A percentile compares a stretch with the other conserved stretches of the same genome.
Evolutionary conservation across 2,329 filamentous ascomycete species (phyloP).

Genomic region (Arthrobotrys entomopaga): DNA sequence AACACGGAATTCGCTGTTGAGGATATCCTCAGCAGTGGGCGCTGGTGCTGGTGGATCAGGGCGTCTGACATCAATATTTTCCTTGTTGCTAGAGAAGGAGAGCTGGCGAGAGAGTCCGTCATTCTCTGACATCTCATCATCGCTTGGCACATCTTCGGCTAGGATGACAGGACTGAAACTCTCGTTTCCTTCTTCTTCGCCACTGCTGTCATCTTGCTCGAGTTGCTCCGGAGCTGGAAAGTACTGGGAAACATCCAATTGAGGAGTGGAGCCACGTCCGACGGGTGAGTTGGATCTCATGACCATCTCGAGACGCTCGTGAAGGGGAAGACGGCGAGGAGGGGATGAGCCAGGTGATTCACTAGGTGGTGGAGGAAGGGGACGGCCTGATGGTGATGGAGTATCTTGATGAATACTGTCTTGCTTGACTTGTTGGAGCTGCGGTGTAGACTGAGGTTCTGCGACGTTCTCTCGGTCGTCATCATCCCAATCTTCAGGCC

Average conservation of each 20-base stretch:
- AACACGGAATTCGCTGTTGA: slow-evolving; percentile 50
- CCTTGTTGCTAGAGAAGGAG: slow-evolving; percentile 55
- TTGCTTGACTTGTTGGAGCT: slow-evolving; percentile 67
- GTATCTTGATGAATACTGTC: slow-evolving; percentile 27
- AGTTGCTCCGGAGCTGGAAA: slow-evolving; percentile 66
- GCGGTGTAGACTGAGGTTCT: slow-evolving; percentile 72
- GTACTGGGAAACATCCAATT: slow-evolving; percentile 40
- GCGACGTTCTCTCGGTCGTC: slow-evolving; percentile 63
- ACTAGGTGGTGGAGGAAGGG: slow-evolving; percentile 82
- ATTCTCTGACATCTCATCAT: slow-evolving; percentile 57
- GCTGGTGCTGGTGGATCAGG: slow-evolving; percentile 27
- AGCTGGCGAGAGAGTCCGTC: slow-evolving; percentile 44
- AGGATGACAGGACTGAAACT: slow-evolving; percentile 57
- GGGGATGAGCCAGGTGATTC: slow-evolving; percentile 26
- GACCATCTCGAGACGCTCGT: slow-evolving; percentile 53
- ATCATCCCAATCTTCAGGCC: slow-evolving; percentile 84
- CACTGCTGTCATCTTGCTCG: slow-evolving; percentile 57
- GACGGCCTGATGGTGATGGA: slow-evolving; percentile 67
- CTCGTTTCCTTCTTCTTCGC: slow-evolving; percentile 54
- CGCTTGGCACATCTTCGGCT: slow-evolving; percentile 57
- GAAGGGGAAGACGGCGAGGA: slow-evolving; percentile 56
- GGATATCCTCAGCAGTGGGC: slow-evolving; percentile 57
- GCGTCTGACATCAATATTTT: slow-evolving; percentile 51
- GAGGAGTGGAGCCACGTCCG: slow-evolving; percentile 59
- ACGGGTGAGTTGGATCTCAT: slow-evolving; percentile 78